These are phyloP conservation scores for Cubamyces lactineus DNA, from an alignment of 768 basidiomycete species.

Conservation along the genomic window DNA sequence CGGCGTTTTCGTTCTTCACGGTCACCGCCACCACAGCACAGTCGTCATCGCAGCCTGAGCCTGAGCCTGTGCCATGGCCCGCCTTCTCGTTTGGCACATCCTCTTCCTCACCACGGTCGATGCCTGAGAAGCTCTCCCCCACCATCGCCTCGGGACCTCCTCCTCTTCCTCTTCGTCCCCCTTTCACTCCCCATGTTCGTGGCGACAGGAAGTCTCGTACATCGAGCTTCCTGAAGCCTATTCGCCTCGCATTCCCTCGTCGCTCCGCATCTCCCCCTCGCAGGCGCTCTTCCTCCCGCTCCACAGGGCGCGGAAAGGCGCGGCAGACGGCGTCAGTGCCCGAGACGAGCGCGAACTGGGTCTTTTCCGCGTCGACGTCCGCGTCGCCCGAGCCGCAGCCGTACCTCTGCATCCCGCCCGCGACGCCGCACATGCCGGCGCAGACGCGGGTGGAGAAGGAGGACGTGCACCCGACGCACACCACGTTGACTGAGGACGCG, in stretches of 20 bases:
- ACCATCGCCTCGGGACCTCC: conserved; percentile 20
- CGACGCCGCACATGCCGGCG: conserved; percentile 6
- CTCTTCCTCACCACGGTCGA: conserved; percentile 20
- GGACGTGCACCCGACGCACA: conserved; percentile 22
- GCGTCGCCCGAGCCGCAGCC: conserved; percentile 28
- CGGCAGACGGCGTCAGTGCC: conserved; percentile 22
- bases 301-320: conserved; percentile 24
- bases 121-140: conserved; percentile 20
- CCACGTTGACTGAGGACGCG: conserved; percentile 30
- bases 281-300: conserved; percentile 23
- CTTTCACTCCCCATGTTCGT: conserved; percentile 11
- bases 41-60: conserved; percentile 25
- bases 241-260: conserved; percentile 37
- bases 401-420: conserved; percentile 28
- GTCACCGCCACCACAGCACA: conserved; percentile 23
- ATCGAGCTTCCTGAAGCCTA: conserved; percentile 38
- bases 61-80: conserved; percentile 24
- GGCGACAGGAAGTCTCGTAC: conserved; percentile 28
- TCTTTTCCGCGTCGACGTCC: conserved; percentile 26
- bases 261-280: conserved; percentile 31
- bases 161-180: conserved; percentile 25
- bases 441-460: conserved; percentile 18
- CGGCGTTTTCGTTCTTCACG: conserved; percentile 25
- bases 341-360: conserved; percentile 27
- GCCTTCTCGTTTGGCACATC: conserved; percentile 20